Conservation (phyloP, 768 basidiomycete species). For the Aureoboletus auriporus region DNA sequence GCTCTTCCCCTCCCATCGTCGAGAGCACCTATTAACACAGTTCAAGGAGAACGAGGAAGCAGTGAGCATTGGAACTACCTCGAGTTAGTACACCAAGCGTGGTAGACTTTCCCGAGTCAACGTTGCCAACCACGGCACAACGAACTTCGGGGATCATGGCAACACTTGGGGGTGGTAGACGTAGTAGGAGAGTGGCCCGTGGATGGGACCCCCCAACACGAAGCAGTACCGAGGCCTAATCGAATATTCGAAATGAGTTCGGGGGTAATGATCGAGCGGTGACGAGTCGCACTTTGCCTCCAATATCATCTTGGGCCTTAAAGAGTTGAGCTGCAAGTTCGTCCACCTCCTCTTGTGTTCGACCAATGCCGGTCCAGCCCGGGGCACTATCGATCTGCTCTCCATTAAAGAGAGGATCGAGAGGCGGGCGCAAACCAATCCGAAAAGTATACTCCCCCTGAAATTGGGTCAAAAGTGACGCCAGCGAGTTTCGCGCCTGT, state of each 20-base stretch:
- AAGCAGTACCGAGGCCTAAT: conserved; percentile 55
- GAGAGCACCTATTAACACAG: conserved; percentile 48
- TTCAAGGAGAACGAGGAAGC: conserved; percentile 12
- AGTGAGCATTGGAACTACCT: conserved; percentile 42
- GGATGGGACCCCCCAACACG: conserved; percentile 44
- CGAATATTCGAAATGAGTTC: neutral
- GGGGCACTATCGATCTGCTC: conserved; percentile 42
- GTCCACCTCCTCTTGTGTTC: conserved; percentile 52
- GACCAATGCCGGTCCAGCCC: conserved; percentile 51
- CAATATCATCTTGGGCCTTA: conserved; percentile 65
- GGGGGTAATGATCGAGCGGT: neutral
- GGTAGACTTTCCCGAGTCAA: conserved; percentile 91
- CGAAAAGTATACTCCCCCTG: conserved; percentile 74
- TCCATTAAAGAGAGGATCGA: conserved; percentile 49
- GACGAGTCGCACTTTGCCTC: conserved; percentile 57
- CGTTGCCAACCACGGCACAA: conserved; percentile 94
- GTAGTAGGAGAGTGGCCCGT: conserved; percentile 57
- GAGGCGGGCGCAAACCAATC: conserved; percentile 66
- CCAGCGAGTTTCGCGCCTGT: conserved; percentile 58
- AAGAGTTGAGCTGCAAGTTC: conserved; percentile 41
- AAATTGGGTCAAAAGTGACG: conserved; percentile 60
- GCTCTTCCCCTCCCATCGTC: conserved; percentile 82
- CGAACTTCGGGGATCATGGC: conserved; percentile 87
- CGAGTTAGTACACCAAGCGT: conserved; percentile 94
- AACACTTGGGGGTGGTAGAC: conserved; percentile 73